Conservation (phyloP, 73 alveolate genomes). For the Paramecium primaurelia region DNA sequence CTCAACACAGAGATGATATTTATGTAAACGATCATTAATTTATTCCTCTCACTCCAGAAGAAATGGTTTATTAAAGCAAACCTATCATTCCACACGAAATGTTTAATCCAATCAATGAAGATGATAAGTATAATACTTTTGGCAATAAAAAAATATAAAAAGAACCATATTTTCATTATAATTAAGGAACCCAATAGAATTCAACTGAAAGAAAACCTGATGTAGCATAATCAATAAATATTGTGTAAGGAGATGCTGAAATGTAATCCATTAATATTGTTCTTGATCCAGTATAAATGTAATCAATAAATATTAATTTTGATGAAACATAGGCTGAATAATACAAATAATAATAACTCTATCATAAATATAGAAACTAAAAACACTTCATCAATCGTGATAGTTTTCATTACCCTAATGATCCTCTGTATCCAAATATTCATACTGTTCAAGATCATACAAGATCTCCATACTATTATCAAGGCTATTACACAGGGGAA, state of each 20-base stretch:
- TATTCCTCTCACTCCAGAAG: background rate
- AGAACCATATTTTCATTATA: conserved; percentile 9
- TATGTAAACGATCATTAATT: background rate
- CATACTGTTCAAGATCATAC: background rate
- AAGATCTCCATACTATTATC: background rate
- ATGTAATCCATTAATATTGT: conserved; percentile 29
- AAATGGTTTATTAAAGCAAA: background rate
- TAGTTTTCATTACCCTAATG: background rate
- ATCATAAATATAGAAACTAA: conserved; percentile 27
- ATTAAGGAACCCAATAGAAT: background rate
- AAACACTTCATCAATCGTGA: conserved; percentile 26
- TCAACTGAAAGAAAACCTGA: background rate
- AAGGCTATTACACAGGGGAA: conserved; percentile 15
- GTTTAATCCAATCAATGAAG: background rate
- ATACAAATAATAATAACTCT: conserved; percentile 15
- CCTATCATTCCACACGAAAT: background rate
- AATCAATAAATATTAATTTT: conserved; percentile 28
- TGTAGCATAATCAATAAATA: conserved; percentile 39
- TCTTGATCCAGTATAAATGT: background rate
- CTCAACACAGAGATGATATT: background rate
- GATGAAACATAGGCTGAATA: conserved; percentile 38
- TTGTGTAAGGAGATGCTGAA: conserved; percentile 34
- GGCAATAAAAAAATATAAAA: background rate
- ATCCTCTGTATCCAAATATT: background rate
- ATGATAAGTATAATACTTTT: background rate